Base-by-base conservation (phyloP, 768 basidiomycete genomes). In the Lactarius akahatsu region DNA sequence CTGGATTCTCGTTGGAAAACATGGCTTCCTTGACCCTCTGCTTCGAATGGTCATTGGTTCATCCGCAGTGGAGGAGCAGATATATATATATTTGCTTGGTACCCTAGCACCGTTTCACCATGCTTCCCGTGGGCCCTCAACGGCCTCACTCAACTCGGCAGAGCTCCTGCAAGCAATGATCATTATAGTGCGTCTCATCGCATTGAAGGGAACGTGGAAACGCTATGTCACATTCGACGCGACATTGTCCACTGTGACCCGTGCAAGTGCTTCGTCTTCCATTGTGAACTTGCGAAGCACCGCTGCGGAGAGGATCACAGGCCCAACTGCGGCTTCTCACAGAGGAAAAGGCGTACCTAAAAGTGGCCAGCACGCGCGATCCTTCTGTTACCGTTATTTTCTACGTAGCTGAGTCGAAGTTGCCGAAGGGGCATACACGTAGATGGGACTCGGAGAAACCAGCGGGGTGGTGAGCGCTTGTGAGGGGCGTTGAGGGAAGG, bases 11-110 rank as follows among this genome's bases (percentile, higher is more conserved):
- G 15, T 13, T 40, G 40, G 43, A 43, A 43, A 18, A 56, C 3
- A 43, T 43, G 18, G 7, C 20, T 20, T 9, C 41, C 41, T 41
- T 41, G 41, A 18, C 41, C 41, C 20, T 43, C 15, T 2, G 2
- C 54, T 26, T 56, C 30, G 62, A 32, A 40, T 43, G 50, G 34
- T 28, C 60, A 20, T 61, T 23, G 8, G 60, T 52, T 50, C 34
- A n/a, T 61, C 36, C 60, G 32, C 50, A 52, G 36, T 38, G 10
- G 45, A 43, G 40, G 36, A 41, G 41, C 8, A 20, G 8, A 20
- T 2, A 20, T 30, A 13, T 9, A 23, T 36, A 61, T 38, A 20
- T 50, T 13, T 61, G 34, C 34, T 32, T 30, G 47, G 20, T 47
- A 13, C n/a, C 18, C 20, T n/a, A 55, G 28, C 13, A 8, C 28